Conservation (phyloP, 306 rosid species). For the Castanopsis chinensis region DNA sequence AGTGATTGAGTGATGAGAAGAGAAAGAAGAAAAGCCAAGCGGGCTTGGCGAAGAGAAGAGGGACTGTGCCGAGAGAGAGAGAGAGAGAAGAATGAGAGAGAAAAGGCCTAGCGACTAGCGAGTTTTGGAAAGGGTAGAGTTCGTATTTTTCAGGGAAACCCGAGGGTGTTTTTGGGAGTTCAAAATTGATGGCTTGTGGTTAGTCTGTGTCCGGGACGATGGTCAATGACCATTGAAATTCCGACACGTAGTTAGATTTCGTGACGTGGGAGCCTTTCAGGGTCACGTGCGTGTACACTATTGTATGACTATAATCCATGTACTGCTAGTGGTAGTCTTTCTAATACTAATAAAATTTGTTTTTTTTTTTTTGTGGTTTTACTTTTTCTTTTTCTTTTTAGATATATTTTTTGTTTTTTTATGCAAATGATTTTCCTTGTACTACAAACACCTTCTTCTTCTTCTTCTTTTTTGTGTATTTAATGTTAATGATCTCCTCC, state of each 20-base stretch:
- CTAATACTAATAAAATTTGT: too few relatives aligned
- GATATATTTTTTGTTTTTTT: too few relatives aligned
- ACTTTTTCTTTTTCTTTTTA: too few relatives aligned
- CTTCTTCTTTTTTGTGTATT: too few relatives aligned
- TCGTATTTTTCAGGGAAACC: neutral
- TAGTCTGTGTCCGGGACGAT: neutral
- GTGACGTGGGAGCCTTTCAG: neutral
- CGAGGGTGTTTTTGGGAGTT: slow-evolving; percentile 8
- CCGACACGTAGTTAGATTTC: neutral
- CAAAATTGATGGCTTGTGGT: neutral
- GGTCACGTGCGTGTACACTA: slow-evolving; percentile 23
- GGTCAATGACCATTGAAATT: neutral
- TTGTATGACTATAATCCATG: too few relatives aligned
- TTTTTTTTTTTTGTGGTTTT: too few relatives aligned
- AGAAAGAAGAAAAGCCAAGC: neutral
- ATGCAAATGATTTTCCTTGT: too few relatives aligned
- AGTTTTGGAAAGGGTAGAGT: neutral
- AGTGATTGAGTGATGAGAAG: neutral
- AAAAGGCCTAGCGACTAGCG: too few relatives aligned
- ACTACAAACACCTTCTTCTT: too few relatives aligned
- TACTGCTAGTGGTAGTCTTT: too few relatives aligned
- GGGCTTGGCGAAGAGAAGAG: slow-evolving; percentile 14
- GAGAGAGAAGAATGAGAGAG: slow-evolving; percentile 12
- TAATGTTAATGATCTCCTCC: too few relatives aligned
- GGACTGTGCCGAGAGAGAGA: slow-evolving; percentile 17